These are phyloP conservation scores for Nepenthes gracilis DNA, from an alignment of 148 eudicot species.

Conservation along the genomic window DNA sequence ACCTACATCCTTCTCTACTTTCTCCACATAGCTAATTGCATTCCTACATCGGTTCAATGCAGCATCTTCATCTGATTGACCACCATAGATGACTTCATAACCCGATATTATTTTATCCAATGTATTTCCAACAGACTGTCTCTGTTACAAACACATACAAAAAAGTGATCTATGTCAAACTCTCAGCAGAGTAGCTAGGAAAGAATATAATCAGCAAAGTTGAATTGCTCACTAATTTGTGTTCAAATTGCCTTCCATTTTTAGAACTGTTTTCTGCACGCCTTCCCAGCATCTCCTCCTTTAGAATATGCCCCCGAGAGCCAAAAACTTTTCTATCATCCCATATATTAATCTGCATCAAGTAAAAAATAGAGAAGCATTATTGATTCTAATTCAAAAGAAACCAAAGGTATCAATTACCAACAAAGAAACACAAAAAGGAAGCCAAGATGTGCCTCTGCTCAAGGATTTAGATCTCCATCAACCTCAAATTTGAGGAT, in stretches of 20 bases:
- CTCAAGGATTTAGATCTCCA: too few species aligned
- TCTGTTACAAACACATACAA: conserved; percentile 20
- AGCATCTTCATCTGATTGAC: conserved; percentile 68
- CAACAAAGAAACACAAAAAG: not conserved
- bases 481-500: not conserved
- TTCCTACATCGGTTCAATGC: conserved; percentile 47
- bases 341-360: conserved; percentile 61
- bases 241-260: conserved; percentile 28
- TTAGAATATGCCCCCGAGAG: conserved; percentile 75
- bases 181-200: not conserved
- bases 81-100: conserved; percentile 58
- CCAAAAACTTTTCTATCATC: conserved; percentile 95
- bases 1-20: conserved; percentile 54
- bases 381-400: not conserved
- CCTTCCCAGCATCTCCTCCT: conserved; percentile 69
- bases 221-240: conserved; percentile 35
- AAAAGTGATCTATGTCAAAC: not conserved
- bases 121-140: conserved; percentile 40
- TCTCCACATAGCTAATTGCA: conserved; percentile 54
- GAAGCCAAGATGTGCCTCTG: too few species aligned
- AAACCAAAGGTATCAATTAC: not conserved
- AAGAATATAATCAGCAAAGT: not conserved
- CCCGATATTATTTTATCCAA: conserved; percentile 69
- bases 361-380: not conserved
- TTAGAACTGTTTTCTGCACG: conserved; percentile 40